These are phyloP conservation scores for Fraxinus platypoda DNA, from an alignment of 305 asterid species.

Conservation along the genomic window DNA sequence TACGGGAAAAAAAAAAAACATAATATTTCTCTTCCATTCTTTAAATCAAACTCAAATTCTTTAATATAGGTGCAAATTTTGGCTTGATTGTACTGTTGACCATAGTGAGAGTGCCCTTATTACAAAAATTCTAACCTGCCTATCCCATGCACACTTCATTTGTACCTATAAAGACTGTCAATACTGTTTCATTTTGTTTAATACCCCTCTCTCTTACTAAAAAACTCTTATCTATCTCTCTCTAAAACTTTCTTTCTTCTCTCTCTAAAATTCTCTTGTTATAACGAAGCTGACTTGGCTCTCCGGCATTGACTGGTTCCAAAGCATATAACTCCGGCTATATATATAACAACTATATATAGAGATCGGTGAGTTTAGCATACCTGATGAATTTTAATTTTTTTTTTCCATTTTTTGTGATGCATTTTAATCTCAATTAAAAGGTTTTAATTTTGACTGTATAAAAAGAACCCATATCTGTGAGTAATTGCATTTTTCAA, in stretches of 20 bases:
- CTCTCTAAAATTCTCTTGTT: constrained; percentile 17
- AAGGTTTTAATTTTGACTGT: constrained; percentile 29
- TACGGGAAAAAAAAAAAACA: not conserved
- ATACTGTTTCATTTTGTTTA: constrained; percentile 20
- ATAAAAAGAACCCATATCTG: constrained; percentile 30
- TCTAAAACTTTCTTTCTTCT: constrained; percentile 25
- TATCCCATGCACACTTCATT: constrained; percentile 34
- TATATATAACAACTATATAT: constrained; percentile 10
- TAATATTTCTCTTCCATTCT: not conserved
- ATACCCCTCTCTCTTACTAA: not conserved
- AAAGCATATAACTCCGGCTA: constrained; percentile 33
- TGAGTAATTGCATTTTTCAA: constrained; percentile 41
- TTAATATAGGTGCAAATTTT: not conserved
- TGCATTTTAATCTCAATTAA: constrained; percentile 23
- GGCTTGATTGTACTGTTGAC: constrained; percentile 7
- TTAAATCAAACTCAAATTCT: not conserved
- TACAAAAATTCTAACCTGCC: constrained; percentile 25
- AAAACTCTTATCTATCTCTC: not conserved
- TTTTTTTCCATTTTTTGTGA: constrained; percentile 11
- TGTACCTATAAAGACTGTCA: constrained; percentile 10
- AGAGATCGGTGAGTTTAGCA: constrained; percentile 51
- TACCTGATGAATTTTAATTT: constrained; percentile 24
- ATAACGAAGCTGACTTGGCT: constrained; percentile 41
- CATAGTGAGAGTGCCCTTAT: not conserved
- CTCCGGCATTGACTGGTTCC: constrained; percentile 63